These are phyloP conservation scores for Trypanosoma melophagium DNA, from an alignment of 208 protist species.

Conservation along the genomic window DNA sequence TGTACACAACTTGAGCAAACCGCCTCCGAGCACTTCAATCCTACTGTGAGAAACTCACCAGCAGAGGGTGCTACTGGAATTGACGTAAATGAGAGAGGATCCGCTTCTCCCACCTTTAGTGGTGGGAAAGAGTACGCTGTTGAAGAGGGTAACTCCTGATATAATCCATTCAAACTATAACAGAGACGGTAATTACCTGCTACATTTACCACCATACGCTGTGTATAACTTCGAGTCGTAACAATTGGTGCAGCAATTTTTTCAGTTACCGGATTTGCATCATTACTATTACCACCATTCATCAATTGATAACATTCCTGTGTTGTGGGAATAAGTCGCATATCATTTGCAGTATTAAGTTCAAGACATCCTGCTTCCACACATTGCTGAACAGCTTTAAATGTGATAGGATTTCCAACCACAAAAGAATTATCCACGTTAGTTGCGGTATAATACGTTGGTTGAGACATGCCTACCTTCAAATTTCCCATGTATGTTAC, in stretches of 20 bases:
- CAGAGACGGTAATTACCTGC: slow-evolving; percentile 82
- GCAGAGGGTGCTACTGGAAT: slow-evolving; percentile 53
- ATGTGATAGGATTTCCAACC: slow-evolving; percentile 57
- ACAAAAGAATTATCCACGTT: slow-evolving; percentile 37
- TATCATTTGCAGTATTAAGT: slow-evolving; percentile 43
- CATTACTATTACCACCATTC: slow-evolving; percentile 3
- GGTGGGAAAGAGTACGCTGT: slow-evolving; percentile 25
- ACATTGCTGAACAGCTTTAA: slow-evolving; percentile 63
- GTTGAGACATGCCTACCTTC: slow-evolving; percentile 65
- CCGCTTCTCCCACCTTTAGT: slow-evolving; percentile 40
- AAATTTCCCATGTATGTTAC: slow-evolving; percentile 75
- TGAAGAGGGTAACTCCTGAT: slow-evolving; percentile 58
- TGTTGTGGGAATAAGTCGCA: slow-evolving; percentile 49
- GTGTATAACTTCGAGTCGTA: slow-evolving; percentile 34
- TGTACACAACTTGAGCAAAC: slow-evolving; percentile 56
- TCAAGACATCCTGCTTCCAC: slow-evolving; percentile 30
- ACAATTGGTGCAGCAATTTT: slow-evolving; percentile 37
- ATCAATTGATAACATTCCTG: slow-evolving; percentile 18
- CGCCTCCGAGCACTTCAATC: slow-evolving; percentile 41
- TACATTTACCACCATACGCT: slow-evolving; percentile 56
- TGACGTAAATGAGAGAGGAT: slow-evolving; percentile 44
- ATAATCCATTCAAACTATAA: slow-evolving; percentile 49
- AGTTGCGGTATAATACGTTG: slow-evolving; percentile 82
- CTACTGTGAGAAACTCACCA: slow-evolving; percentile 65
- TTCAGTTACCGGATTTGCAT: slow-evolving; percentile 28